phyloP scores from a whole-genome alignment of 495 filamentous ascomycete genomes.

The Corynascus novoguineensis region DNA sequence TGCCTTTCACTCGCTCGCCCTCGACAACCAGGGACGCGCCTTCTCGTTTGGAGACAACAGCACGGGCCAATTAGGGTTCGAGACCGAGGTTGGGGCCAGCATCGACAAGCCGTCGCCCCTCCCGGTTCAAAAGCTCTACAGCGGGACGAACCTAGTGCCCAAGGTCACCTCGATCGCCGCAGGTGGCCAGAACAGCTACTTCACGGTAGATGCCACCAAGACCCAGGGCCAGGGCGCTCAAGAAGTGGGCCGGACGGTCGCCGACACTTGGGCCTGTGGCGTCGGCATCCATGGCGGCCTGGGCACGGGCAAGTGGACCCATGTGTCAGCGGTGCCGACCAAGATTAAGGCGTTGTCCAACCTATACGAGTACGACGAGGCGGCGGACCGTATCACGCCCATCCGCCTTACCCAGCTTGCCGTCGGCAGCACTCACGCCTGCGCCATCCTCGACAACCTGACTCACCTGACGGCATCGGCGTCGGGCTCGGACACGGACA shows the following conservation, averaged over 20 bases:
- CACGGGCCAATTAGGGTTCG: slow-evolving; percentile 76
- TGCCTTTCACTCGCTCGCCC: slow-evolving; percentile 77
- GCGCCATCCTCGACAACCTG: slow-evolving; percentile 75
- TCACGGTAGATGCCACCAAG: slow-evolving; percentile 71
- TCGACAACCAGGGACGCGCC: slow-evolving; percentile 68
- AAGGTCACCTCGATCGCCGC: slow-evolving; percentile 70
- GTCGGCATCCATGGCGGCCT: slow-evolving; percentile 77
- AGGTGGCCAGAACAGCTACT: slow-evolving; percentile 79
- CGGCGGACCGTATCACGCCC: slow-evolving; percentile 56
- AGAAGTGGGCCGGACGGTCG: slow-evolving; percentile 46
- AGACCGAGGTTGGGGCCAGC: slow-evolving; percentile 54
- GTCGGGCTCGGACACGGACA: slow-evolving; percentile 51
- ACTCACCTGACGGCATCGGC: slow-evolving; percentile 52
- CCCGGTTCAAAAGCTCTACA: slow-evolving; percentile 64
- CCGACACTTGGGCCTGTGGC: slow-evolving; percentile 82
- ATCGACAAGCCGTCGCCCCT: slow-evolving; percentile 65
- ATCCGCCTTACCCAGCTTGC: slow-evolving; percentile 69
- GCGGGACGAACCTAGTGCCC: slow-evolving; percentile 51
- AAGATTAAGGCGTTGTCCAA: slow-evolving; percentile 81
- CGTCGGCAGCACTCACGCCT: slow-evolving; percentile 71
- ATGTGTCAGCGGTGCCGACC: slow-evolving; percentile 68
- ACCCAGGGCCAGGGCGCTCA: slow-evolving; percentile 22
- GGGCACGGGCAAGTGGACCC: slow-evolving; percentile 85
- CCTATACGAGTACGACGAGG: slow-evolving; percentile 81
- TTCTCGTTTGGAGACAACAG: slow-evolving; percentile 90